These are phyloP conservation scores for Penicillium sp. DNA, from an alignment of 2,329 filamentous ascomycete genomes.

Conservation along the genomic window DNA sequence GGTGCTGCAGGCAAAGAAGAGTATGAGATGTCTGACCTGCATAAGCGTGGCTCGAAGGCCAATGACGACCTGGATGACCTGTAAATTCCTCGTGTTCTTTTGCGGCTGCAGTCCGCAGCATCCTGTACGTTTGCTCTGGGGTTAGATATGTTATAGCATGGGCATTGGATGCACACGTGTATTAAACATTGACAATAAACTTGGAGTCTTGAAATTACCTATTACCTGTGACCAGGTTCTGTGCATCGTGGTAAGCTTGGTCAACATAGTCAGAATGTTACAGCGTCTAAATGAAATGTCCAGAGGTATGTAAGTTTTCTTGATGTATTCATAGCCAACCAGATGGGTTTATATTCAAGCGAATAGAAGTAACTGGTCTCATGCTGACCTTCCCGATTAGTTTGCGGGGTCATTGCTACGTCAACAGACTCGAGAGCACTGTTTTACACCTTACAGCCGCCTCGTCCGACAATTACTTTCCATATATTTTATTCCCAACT, in stretches of 20 bases:
- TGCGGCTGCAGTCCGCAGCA: conserved; percentile 5
- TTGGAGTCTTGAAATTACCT: no score
- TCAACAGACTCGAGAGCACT: conserved; percentile 19
- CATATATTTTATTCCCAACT: no score
- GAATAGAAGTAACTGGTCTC: no score
- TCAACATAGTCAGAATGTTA: no score
- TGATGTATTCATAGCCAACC: no score
- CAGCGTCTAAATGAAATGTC: no score
- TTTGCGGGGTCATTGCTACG: conserved; percentile 16
- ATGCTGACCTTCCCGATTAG: no score
- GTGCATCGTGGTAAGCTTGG: no score
- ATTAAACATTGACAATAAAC: no score
- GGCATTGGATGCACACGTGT: conserved; percentile 6
- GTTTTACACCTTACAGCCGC: not conserved
- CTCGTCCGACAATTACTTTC: not conserved
- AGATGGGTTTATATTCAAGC: no score
- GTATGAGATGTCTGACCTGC: conserved; percentile 51
- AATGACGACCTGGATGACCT: conserved; percentile 35
- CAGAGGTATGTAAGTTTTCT: no score
- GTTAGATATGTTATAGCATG: conserved; percentile 12
- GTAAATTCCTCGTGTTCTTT: conserved; percentile 20
- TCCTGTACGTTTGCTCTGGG: conserved; percentile 11
- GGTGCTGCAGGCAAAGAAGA: conserved; percentile 44
- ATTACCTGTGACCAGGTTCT: no score
- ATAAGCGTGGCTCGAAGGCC: conserved; percentile 20